Base-by-base conservation (phyloP, 495 filamentous ascomycete species). In the Opeltia flavorubescens region DNA sequence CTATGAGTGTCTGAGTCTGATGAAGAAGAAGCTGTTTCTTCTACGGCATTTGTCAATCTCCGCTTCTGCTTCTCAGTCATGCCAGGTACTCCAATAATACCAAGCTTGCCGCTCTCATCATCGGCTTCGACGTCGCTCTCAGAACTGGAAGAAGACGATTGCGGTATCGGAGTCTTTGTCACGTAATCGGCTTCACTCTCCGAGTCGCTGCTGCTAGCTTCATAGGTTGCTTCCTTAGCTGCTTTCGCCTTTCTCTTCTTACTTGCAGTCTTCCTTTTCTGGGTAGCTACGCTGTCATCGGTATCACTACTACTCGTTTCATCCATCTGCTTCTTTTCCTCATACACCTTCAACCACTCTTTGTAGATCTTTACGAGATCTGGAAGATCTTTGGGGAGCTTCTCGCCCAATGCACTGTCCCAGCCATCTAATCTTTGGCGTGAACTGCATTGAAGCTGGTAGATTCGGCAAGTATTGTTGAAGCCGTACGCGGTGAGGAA, bases 401-500 rank as follows among this genome's bases (percentile, higher is more conserved):
- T 38, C 35, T 55, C 53, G 7, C 41, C 44, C 9, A 56, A 5
- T 55, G 44, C 39, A 56, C 63, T 24, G 43, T 53, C 17, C 63
- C 56, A 54, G 49, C 52, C 47, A 58, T 62, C 66, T 57, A 74
- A 44, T 27, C 52, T 55, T 26, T 52, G 48, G 61, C 67, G 54
- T 64, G 70, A 55, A 60, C 65, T 39, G 55, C 70, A 64, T 50
- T 85, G 77, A 50, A 80, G 74, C 18, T 62, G 59, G 51, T 86
- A 79, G 2, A 76, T 66, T 48, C 67, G 60, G 47, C 71, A 74
- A 24, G 83, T 72, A 33, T 64, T 64, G 17, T 68, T 56, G 52
- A 82, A 84, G 26, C 77, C 75, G 58, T 80, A 72, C 33, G 80
- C 74, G 50, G 71, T 66, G 26, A 88, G 68, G 62, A 85, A 86